Evolutionary conservation across 2,329 filamentous ascomycete species (phyloP), one percentile per base, ranked within the genome.

Genomic region (Xylariomycetidae sp.): DNA sequence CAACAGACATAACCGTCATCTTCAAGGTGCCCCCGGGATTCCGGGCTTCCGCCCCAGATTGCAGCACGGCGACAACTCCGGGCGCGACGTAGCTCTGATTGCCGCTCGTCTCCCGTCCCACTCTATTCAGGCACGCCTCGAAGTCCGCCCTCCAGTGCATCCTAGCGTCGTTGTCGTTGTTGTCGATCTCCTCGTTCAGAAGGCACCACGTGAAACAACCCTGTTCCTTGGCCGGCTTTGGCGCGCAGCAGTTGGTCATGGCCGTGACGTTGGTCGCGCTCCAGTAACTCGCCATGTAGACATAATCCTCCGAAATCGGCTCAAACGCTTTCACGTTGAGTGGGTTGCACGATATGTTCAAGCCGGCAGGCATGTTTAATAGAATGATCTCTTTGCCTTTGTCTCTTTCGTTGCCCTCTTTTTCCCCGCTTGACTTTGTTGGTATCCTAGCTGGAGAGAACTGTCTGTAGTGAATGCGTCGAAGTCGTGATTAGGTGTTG

Each of bases 231-330:
- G 29, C 13, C 15, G 17, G 9, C 6, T 16, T n/a, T 17, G 29
- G 29, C 15, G 13, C 15, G 29, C 29, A 31, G 15, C 29, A 31
- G 6, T 16, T 31, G 15, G 15, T 31, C 29, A 31, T 31, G 29
- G 29, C 29, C 11, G 29, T 31, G 11, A 31, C 29, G 16, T 31
- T 31, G 29, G 6, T 17, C 9, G 13, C 6, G 29, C 29, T 31
- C 29, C 29, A 31, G 15, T 11, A 9, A 17, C 29, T 31, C 11
- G n/a, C 12, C 15, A 31, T 31, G 15, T 19, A 31, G 29, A 14
- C 16, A 15, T 18, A 20, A 16, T 30, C 2, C 8, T 9, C n/a
- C 8, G 20, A 8, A 8, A 8, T n/a, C 8, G 20, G 20, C n/a
- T 8, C n/a, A n/a, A 23, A 8, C 8, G 8, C 20, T n/a, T 23